These are phyloP conservation scores for Nadsonia starkeyi-henricii DNA, from an alignment of 1,139 yeast genomes.

Conservation along the genomic window DNA sequence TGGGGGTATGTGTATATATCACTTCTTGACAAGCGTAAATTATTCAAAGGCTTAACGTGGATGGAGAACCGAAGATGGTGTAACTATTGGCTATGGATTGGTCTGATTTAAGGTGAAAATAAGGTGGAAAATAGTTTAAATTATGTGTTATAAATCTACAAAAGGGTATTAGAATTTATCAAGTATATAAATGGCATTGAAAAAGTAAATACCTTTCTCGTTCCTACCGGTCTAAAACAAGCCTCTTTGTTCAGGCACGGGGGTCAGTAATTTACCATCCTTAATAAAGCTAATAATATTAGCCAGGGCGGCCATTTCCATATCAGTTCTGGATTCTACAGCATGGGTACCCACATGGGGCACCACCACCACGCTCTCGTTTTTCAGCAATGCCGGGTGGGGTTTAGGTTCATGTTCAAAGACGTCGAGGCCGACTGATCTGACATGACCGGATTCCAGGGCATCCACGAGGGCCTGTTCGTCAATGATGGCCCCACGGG, in stretches of 20 bases:
- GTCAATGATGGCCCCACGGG: constrained; percentile 63
- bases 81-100: no score
- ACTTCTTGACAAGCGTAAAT: no score
- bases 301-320: constrained; percentile 45
- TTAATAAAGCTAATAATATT: constrained; percentile 30
- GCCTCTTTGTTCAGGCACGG: constrained; percentile 25
- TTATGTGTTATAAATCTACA: no score
- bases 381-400: constrained; percentile 36
- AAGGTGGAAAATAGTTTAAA: no score
- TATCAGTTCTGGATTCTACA: constrained; percentile 37
- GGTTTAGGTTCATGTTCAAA: constrained; percentile 55
- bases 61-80: no score
- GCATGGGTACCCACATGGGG: constrained; percentile 69
- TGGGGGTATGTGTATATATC: no score
- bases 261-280: constrained; percentile 43
- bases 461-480: constrained; percentile 60
- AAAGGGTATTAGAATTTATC: no score
- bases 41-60: no score
- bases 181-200: no score
- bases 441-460: constrained; percentile 49
- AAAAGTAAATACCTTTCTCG: no score
- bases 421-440: constrained; percentile 72
- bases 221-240: no score
- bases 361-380: constrained; percentile 55
- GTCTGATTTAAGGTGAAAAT: no score